These are phyloP conservation scores for Plasmodium relictum DNA, from an alignment of 169 alveolate species.

Conservation along the genomic window DNA sequence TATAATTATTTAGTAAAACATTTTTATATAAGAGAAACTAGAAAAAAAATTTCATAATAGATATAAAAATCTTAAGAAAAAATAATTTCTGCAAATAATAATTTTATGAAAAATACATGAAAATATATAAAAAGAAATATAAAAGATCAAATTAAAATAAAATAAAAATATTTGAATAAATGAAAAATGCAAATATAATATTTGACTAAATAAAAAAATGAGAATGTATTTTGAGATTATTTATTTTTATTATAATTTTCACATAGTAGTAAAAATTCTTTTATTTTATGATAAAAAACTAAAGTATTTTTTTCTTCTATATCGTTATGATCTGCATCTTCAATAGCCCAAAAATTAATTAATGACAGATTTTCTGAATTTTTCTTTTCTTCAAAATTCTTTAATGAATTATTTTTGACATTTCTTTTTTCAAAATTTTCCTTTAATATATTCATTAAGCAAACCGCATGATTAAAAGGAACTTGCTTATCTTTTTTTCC, in stretches of 20 bases:
- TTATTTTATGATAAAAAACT: conserved; percentile 4
- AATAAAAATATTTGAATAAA: not conserved
- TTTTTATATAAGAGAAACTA: too few relatives aligned
- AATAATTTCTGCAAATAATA: not conserved
- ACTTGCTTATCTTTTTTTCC: conserved; percentile 80
- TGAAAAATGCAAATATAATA: not conserved
- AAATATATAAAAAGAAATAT: too few relatives aligned
- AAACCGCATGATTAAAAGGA: conserved; percentile 79
- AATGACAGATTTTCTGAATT: not conserved
- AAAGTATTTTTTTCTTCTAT: conserved; percentile 3
- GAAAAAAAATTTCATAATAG: too few relatives aligned
- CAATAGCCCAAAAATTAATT: conserved; percentile 40
- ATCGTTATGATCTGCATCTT: conserved; percentile 30
- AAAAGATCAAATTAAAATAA: too few relatives aligned
- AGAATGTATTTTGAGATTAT: not conserved
- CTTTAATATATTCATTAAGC: conserved; percentile 50
- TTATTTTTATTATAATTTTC: not conserved
- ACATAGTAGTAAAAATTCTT: conserved; percentile 19
- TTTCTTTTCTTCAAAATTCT: conserved; percentile 29
- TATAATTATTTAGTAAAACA: too few relatives aligned
- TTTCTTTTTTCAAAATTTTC: conserved; percentile 6
- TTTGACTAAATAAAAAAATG: not conserved
- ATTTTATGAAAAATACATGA: too few relatives aligned
- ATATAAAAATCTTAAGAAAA: not conserved
- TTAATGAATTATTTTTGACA: conserved; percentile 20